Evolutionary conservation across 1,284 basidiomycete species (phyloP).

Genomic region (Melampsora medusae): DNA sequence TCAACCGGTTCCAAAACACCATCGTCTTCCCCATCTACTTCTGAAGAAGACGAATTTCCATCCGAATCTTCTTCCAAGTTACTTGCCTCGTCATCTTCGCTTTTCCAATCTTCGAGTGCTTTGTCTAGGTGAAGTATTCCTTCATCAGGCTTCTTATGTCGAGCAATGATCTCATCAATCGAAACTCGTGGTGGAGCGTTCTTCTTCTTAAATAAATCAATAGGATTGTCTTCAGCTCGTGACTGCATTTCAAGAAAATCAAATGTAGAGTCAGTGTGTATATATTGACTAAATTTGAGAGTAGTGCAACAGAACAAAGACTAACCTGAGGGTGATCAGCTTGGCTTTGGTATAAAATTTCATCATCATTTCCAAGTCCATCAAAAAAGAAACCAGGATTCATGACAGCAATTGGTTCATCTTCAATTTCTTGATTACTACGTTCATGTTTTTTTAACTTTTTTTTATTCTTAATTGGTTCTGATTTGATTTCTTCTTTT

Average conservation of each 20-base stretch:
- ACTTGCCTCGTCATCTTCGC: conserved; percentile 29
- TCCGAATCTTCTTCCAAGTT: conserved; percentile 46
- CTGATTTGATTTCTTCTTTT: no score
- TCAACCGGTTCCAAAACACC: conserved; percentile 47
- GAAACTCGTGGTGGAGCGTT: conserved; percentile 69
- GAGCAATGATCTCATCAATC: conserved; percentile 85
- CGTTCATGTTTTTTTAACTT: not conserved
- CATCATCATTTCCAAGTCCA: conserved; percentile 29
- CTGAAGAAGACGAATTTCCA: conserved; percentile 50
- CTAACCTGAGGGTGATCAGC: not conserved
- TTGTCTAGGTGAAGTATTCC: conserved; percentile 61
- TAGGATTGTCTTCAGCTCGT: conserved; percentile 50
- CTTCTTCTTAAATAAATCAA: conserved; percentile 49
- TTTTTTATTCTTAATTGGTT: conserved; percentile 12
- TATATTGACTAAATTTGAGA: no score
- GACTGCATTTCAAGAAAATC: conserved; percentile 3
- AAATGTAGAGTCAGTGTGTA: not conserved
- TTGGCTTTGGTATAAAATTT: not conserved
- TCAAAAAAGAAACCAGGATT: conserved; percentile 39
- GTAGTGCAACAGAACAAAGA: conserved; percentile 5
- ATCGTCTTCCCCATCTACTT: conserved; percentile 50
- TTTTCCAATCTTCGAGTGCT: conserved; percentile 58
- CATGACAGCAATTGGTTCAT: conserved; percentile 20
- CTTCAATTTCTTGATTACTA: conserved; percentile 2
- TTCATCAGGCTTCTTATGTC: conserved; percentile 57